These are phyloP conservation scores for Paxillus involutus DNA, from an alignment of 768 basidiomycete species.

Conservation along the genomic window DNA sequence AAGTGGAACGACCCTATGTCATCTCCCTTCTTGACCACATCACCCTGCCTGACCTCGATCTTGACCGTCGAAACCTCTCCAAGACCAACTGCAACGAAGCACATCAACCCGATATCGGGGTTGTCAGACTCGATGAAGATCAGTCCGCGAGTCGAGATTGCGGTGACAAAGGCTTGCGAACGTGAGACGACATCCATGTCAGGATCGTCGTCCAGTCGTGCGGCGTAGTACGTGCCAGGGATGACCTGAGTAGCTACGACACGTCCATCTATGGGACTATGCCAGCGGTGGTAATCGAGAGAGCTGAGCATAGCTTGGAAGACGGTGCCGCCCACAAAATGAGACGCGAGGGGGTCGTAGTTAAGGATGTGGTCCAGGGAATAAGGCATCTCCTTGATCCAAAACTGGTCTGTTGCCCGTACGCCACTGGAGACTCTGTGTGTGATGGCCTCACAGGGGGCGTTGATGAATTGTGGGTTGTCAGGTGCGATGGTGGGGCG, in stretches of 20 bases:
- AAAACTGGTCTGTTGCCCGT: conserved; percentile 47
- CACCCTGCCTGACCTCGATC: conserved; percentile 44
- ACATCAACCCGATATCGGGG: conserved; percentile 53
- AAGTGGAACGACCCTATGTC: conserved; percentile 65
- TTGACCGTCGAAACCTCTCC: conserved; percentile 63
- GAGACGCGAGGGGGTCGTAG: conserved; percentile 36
- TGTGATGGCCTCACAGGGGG: conserved; percentile 54
- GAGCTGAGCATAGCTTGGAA: conserved; percentile 60
- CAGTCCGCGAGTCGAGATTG: conserved; percentile 52
- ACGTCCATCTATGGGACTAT: conserved; percentile 51
- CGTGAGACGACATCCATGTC: conserved; percentile 25
- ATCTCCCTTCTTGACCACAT: conserved; percentile 51
- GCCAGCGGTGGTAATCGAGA: conserved; percentile 63
- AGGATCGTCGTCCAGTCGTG: conserved; percentile 27
- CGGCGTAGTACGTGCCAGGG: conserved; percentile 52
- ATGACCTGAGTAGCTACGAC: conserved; percentile 42
- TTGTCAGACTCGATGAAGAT: conserved; percentile 62
- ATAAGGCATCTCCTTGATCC: conserved; percentile 63
- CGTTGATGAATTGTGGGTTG: conserved; percentile 39
- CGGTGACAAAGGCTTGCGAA: conserved; percentile 38
- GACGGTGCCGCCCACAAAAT: conserved; percentile 51
- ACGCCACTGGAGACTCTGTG: conserved; percentile 32
- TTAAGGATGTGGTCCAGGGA: conserved; percentile 57
- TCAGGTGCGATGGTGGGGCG: conserved; percentile 38
- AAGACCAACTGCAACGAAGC: conserved; percentile 62